phyloP scores from a whole-genome alignment of 2,329 filamentous ascomycete genomes.

The Hypoxylon sp. region DNA sequence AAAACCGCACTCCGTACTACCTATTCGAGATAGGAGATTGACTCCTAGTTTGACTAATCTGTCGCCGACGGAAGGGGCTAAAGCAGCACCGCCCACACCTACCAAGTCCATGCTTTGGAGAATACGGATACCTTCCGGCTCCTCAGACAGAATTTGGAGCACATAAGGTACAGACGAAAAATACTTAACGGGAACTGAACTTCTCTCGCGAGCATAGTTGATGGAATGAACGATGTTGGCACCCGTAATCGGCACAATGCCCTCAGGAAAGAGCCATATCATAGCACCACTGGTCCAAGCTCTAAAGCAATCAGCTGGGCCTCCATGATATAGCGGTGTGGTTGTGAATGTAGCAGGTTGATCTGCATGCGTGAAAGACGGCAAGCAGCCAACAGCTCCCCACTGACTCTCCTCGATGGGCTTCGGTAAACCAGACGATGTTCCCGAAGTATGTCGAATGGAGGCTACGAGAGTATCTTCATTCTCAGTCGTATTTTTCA shows the following conservation, averaged over 20 bases:
- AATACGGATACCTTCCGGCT: constrained; percentile 51
- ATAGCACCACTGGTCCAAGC: constrained; percentile 67
- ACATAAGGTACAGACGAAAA: constrained; percentile 71
- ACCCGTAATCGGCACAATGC: constrained; percentile 63
- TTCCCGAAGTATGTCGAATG: constrained; percentile 71
- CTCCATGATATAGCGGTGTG: constrained; percentile 72
- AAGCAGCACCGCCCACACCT: constrained; percentile 69
- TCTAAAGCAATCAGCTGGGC: constrained; percentile 68
- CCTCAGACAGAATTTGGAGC: constrained; percentile 60
- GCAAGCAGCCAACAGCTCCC: constrained; percentile 63
- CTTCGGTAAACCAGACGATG: constrained; percentile 69
- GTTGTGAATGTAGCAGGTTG: constrained; percentile 66
- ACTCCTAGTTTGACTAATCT: constrained; percentile 59
- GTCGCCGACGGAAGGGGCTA: constrained; percentile 62
- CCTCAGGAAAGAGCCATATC: constrained; percentile 70
- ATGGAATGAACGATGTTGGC: constrained; percentile 61
- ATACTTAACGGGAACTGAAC: constrained; percentile 54
- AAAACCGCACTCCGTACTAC: constrained; percentile 73
- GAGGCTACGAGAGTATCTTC: constrained; percentile 57
- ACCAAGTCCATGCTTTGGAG: constrained; percentile 66
- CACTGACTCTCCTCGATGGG: constrained; percentile 67
- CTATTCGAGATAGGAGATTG: constrained; percentile 68
- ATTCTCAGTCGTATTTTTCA: too few relatives aligned
- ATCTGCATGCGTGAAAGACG: constrained; percentile 51
- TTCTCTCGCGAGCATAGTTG: constrained; percentile 45